A percentile compares a stretch with the other conserved stretches of the same genome.
Evolutionary conservation across 1,284 basidiomycete genomes (phyloP).

Genomic region (Volvariella surrecta): DNA sequence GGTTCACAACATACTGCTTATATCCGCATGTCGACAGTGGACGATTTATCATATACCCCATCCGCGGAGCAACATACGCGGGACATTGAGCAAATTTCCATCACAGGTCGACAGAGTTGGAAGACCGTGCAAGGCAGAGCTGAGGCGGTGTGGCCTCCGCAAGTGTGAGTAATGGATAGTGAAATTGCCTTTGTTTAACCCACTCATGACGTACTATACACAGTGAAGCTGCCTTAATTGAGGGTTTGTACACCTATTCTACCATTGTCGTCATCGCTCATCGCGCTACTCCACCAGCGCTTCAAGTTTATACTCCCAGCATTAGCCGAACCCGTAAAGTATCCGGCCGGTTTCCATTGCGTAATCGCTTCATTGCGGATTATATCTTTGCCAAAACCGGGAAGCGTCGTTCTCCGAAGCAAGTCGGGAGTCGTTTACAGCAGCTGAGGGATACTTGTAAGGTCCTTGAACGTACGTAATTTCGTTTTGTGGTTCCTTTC

Average conservation of each 20-base stretch:
- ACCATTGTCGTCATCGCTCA: constrained; percentile 6
- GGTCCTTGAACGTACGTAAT: constrained; percentile 49
- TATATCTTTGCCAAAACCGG: constrained; percentile 58
- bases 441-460: constrained; percentile 61
- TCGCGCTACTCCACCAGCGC: constrained; percentile 26
- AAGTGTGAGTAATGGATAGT: constrained; percentile 26
- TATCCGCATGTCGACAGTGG: constrained; percentile 26
- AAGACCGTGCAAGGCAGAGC: constrained; percentile 61
- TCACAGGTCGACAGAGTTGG: constrained; percentile 63
- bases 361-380: constrained; percentile 67
- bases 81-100: constrained; percentile 54
- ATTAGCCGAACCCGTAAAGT: constrained; percentile 60
- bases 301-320: constrained; percentile 60
- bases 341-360: constrained; percentile 63
- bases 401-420: constrained; percentile 56
- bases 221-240: constrained; percentile 57
- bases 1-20: constrained; percentile 16
- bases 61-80: constrained; percentile 25
- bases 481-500: background rate
- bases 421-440: constrained; percentile 66
- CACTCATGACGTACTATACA: background rate
- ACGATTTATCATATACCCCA: constrained; percentile 29
- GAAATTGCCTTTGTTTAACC: background rate
- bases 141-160: constrained; percentile 68
- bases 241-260: constrained; percentile 35